These are phyloP conservation scores for Naematelia encephala DNA, from an alignment of 768 basidiomycete genomes.

Conservation along the genomic window DNA sequence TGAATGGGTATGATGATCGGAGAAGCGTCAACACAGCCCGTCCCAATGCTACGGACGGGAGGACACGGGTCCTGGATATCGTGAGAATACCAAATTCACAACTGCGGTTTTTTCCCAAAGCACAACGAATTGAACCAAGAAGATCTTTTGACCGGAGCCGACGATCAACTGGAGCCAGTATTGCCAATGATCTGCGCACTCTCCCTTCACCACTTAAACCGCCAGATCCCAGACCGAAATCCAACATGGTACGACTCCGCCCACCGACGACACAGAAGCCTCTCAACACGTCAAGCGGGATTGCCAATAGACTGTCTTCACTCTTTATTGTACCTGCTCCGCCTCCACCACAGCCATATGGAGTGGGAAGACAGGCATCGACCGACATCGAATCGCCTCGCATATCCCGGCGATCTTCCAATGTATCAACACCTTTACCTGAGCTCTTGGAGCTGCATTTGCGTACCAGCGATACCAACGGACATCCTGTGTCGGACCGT, in stretches of 20 bases:
- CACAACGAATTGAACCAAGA: slow-evolving; percentile 11
- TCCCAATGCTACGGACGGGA: background rate
- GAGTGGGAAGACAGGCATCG: background rate
- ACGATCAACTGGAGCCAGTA: slow-evolving; percentile 7
- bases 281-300: background rate
- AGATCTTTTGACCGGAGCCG: slow-evolving; percentile 3
- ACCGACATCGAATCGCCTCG: background rate
- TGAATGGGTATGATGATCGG: background rate
- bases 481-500: background rate
- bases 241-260: slow-evolving; percentile 24
- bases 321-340: slow-evolving; percentile 39
- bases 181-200: slow-evolving; percentile 6
- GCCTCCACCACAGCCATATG: slow-evolving; percentile 2
- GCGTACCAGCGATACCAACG: background rate
- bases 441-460: background rate
- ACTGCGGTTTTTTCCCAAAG: slow-evolving; percentile 41
- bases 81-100: slow-evolving; percentile 38
- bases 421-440: background rate
- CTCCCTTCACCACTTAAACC: slow-evolving; percentile 4
- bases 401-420: slow-evolving; percentile 1
- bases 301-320: slow-evolving; percentile 24
- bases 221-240: slow-evolving; percentile 10
- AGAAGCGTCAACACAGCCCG: background rate
- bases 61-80: slow-evolving; percentile 27
- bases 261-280: slow-evolving; percentile 10